Base-by-base conservation (phyloP, 371 early-diverging fungal species). In the Rhizopus sp. region DNA sequence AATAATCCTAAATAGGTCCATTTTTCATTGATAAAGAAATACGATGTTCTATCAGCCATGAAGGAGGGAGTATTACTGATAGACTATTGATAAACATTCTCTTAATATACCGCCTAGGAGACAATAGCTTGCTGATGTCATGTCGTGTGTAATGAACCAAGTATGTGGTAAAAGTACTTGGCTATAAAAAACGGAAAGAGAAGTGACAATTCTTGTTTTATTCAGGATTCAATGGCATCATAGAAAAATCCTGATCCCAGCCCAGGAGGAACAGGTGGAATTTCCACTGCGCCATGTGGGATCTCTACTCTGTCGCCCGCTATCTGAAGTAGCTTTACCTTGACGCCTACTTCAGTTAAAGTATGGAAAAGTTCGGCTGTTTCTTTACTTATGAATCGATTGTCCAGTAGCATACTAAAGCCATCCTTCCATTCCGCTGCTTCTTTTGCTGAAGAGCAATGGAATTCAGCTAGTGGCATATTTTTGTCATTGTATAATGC, bases 381-480 rank as follows among this genome's bases (percentile, higher is more conserved):
- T 17, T 86, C 87, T 51, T 85, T 82, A 49, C 77, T 86, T 3
- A 74, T 74, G 57, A 90, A 86, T 47, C 81, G 73, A 48, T 82
- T 75, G 60, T 88, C 86, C 1, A 90, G 60, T 2, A 90, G 60
- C 86, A 91, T 81, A 60, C 85, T 87, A 52, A 91, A 84, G 2
- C 90, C 92, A 64, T 91, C 92, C n/a, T 83, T 87, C 92, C 92
- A 91, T 60, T 91, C 92, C 4, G 85, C 73, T 32, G 72, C 84
- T 57, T 85, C 82, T 9, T 68, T 66, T 1, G 76, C 46, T 7
- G 75, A 70, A 5, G 69, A 32, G 50, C 89, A 87, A 41, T 70
- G 63, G 49, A 91, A 88, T 41, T 90, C 88, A 1, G 84, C 83
- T 4, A 88, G 57, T 1, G 76, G 52, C 0, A 64, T 45, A 10